A percentile compares a stretch with the other conserved stretches of the same genome.
Conservation (phyloP, 2,329 filamentous ascomycete genomes). For the Nemania diffusa region DNA sequence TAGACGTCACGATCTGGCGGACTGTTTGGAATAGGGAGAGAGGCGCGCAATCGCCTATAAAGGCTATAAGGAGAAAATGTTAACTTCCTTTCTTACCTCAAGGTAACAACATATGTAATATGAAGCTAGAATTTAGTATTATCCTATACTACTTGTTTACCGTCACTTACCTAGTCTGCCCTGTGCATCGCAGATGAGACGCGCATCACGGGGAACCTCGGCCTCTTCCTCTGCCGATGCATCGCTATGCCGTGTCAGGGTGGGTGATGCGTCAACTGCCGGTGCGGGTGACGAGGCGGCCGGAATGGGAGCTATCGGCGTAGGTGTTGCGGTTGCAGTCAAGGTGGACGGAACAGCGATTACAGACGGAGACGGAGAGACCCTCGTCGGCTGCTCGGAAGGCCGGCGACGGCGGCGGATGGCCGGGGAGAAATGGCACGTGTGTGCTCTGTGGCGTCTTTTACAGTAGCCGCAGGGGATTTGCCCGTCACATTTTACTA, state of each 20-base stretch:
- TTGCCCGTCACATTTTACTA: slow-evolving; percentile 65
- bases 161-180: slow-evolving; percentile 58
- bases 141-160: too few relatives aligned
- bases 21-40: slow-evolving; percentile 67
- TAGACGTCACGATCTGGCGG: slow-evolving; percentile 61
- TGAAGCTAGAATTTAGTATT: neutral
- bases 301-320: slow-evolving; percentile 11
- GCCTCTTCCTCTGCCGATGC: slow-evolving; percentile 60
- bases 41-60: slow-evolving; percentile 67
- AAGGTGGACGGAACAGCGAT: slow-evolving; percentile 17
- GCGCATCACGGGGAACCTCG: slow-evolving; percentile 64
- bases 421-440: slow-evolving; percentile 61
- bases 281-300: neutral
- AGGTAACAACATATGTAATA: neutral
- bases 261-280: slow-evolving; percentile 13
- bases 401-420: slow-evolving; percentile 53
- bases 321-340: slow-evolving; percentile 11
- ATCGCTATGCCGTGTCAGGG: slow-evolving; percentile 39
- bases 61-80: slow-evolving; percentile 48
- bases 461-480: slow-evolving; percentile 63
- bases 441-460: slow-evolving; percentile 54
- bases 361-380: slow-evolving; percentile 29
- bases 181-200: slow-evolving; percentile 62
- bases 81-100: neutral
- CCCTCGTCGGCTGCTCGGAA: slow-evolving; percentile 38